These are phyloP conservation scores for Corylus heterophylla DNA, from an alignment of 306 rosid genomes.

Conservation along the genomic window DNA sequence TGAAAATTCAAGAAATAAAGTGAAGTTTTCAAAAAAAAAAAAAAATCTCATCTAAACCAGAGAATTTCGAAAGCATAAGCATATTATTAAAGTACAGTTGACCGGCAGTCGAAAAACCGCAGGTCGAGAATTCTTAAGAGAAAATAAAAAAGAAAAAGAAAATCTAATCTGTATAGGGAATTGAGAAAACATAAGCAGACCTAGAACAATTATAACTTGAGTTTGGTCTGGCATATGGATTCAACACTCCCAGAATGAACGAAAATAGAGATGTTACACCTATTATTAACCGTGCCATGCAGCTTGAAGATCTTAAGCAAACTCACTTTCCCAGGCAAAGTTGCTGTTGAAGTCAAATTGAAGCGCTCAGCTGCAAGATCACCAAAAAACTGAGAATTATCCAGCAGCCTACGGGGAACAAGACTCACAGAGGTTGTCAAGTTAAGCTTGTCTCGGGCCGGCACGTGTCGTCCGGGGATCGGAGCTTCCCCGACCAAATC, in stretches of 20 bases:
- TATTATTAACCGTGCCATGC: conserved; percentile 34
- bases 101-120: too few species aligned
- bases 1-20: too few species aligned
- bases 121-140: too few species aligned
- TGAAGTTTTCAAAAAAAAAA: too few species aligned
- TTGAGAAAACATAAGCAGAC: too few species aligned
- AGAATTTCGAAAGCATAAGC: too few species aligned
- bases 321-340: conserved; percentile 41
- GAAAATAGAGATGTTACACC: conserved; percentile 39
- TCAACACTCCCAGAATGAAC: not conserved
- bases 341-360: conserved; percentile 34
- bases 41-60: too few species aligned
- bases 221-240: conserved; percentile 41
- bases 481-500: conserved; percentile 27
- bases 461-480: not conserved
- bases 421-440: conserved; percentile 21
- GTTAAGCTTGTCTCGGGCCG: conserved; percentile 23
- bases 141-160: too few species aligned
- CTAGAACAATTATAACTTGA: conserved; percentile 28
- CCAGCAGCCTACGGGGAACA: not conserved
- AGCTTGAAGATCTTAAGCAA: conserved; percentile 39
- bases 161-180: too few species aligned
- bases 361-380: conserved; percentile 28
- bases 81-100: too few species aligned
- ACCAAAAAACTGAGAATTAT: not conserved